Conservation (phyloP, 495 filamentous ascomycete species). For the Daldinia decipiens region DNA sequence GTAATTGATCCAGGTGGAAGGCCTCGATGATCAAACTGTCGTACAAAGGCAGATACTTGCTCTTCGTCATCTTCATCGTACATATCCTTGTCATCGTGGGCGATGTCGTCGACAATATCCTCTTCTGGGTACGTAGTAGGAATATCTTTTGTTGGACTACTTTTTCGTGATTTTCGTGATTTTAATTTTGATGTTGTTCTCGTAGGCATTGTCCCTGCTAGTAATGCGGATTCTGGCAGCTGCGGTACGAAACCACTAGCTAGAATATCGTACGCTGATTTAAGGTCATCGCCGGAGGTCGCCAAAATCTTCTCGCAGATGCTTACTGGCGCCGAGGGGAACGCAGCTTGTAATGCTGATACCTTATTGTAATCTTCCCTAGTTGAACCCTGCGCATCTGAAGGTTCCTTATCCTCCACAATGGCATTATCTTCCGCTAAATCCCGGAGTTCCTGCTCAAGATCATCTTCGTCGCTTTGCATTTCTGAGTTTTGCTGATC, state of each 20-base stretch:
- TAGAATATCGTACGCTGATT: conserved; percentile 27
- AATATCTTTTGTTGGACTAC: not conserved
- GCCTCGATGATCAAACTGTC: conserved; percentile 59
- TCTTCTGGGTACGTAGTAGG: conserved; percentile 5
- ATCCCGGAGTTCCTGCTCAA: conserved; percentile 37
- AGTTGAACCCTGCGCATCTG: conserved; percentile 14
- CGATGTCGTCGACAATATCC: not conserved
- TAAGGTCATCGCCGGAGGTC: conserved; percentile 31
- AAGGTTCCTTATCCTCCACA: conserved; percentile 33
- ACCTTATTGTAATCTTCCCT: conserved; percentile 46
- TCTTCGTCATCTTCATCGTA: conserved; percentile 45
- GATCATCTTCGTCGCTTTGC: conserved; percentile 47
- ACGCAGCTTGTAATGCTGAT: conserved; percentile 49
- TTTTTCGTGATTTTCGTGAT: not conserved
- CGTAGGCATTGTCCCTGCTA: not conserved
- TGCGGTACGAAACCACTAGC: conserved; percentile 23
- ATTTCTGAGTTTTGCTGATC: conserved; percentile 33
- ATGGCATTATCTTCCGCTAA: conserved; percentile 35
- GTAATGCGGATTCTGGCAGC: conserved; percentile 22
- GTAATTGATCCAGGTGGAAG: conserved; percentile 62
- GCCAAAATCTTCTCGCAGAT: conserved; percentile 47
- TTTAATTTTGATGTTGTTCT: not conserved
- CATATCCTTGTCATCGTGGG: conserved; percentile 15
- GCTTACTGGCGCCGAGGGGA: conserved; percentile 45
- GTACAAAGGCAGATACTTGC: conserved; percentile 46